phyloP scores from a whole-genome alignment of 2,329 filamentous ascomycete genomes.

The Gaeumannomyces tritici region DNA sequence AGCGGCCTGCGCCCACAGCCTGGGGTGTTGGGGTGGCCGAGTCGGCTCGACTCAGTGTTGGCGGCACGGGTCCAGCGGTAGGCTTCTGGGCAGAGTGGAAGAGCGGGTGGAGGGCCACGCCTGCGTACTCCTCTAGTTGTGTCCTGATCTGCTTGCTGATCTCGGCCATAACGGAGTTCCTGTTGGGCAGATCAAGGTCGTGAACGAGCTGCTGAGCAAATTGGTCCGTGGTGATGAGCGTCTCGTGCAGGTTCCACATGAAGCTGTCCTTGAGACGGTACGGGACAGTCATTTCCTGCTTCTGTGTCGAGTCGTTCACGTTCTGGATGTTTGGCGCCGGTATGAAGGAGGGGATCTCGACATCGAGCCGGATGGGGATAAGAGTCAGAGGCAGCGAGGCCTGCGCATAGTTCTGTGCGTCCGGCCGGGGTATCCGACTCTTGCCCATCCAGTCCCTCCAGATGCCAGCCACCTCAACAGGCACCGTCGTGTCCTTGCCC shows the following conservation, averaged over 20 bases:
- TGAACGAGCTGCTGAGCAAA: conserved; percentile 88
- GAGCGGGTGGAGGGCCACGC: conserved; percentile 84
- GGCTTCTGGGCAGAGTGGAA: conserved; percentile 53
- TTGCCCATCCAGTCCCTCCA: conserved; percentile 96
- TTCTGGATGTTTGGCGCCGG: conserved; percentile 56
- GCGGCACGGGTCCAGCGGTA: background rate
- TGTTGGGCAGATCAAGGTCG: conserved; percentile 82
- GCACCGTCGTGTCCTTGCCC: conserved; percentile 70
- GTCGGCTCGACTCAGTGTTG: conserved; percentile 3
- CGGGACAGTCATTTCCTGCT: conserved; percentile 68
- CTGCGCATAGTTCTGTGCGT: conserved; percentile 52
- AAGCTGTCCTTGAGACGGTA: conserved; percentile 94
- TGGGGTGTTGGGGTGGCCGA: conserved; percentile 15
- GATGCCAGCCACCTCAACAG: conserved; percentile 79
- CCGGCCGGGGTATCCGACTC: conserved; percentile 42
- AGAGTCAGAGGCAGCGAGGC: conserved; percentile 77
- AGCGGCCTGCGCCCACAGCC: conserved; percentile 28
- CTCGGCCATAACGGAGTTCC: conserved; percentile 58
- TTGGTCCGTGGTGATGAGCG: conserved; percentile 85
- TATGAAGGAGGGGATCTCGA: conserved; percentile 75
- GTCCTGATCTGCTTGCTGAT: conserved; percentile 92
- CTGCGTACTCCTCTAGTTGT: conserved; percentile 92
- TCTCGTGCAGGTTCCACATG: conserved; percentile 94
- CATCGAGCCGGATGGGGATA: conserved; percentile 91
- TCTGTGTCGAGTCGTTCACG: conserved; percentile 60